Percentiles rank a stretch among this genome's conserved stretches.
These are phyloP conservation scores for Alternaria rosae DNA, from an alignment of 2,329 filamentous ascomycete genomes.

Conservation along the genomic window DNA sequence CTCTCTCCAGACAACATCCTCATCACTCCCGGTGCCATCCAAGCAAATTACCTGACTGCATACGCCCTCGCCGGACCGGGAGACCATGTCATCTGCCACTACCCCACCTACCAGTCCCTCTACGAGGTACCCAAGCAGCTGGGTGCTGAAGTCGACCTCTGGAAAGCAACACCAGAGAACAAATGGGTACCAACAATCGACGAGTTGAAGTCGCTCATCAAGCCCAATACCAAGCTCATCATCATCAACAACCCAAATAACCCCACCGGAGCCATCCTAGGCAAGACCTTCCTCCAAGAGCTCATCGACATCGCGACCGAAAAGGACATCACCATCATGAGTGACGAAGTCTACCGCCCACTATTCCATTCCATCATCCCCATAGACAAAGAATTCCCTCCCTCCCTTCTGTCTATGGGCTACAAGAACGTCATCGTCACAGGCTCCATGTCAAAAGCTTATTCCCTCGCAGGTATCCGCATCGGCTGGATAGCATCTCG, in stretches of 20 bases:
- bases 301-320: constrained; percentile 70
- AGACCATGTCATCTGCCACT: constrained; percentile 86
- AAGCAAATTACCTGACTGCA: constrained; percentile 82
- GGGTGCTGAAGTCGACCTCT: constrained; percentile 79
- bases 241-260: constrained; percentile 82
- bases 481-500: constrained; percentile 83
- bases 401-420: constrained; percentile 73
- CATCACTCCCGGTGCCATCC: constrained; percentile 81
- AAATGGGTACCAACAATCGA: constrained; percentile 72
- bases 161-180: constrained; percentile 71
- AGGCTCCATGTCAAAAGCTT: constrained; percentile 86
- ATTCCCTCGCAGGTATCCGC: constrained; percentile 80
- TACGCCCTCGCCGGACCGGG: constrained; percentile 75
- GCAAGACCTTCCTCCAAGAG: constrained; percentile 64
- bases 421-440: constrained; percentile 77
- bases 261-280: constrained; percentile 76
- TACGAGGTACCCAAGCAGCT: constrained; percentile 77
- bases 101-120: constrained; percentile 83
- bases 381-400: constrained; percentile 63
- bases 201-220: constrained; percentile 71
- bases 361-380: constrained; percentile 75
- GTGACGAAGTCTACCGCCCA: constrained; percentile 85
- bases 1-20: constrained; percentile 70
- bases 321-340: constrained; percentile 71
- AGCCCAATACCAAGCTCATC: constrained; percentile 74